phyloP scores from a whole-genome alignment of 2,329 filamentous ascomycete species.

The Cercospora sesami region DNA sequence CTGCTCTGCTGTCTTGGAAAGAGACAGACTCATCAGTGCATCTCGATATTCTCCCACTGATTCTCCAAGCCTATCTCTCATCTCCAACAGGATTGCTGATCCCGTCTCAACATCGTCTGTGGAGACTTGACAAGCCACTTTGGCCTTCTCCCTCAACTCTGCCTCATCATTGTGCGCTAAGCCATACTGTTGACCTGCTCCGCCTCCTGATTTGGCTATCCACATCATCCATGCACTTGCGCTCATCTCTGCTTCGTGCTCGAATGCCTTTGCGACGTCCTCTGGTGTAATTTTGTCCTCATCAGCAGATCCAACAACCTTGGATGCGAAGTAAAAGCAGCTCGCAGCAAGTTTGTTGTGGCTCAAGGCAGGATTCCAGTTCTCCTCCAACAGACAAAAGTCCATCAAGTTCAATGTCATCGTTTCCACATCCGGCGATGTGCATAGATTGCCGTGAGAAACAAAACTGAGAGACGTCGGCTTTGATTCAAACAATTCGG shows the following conservation, averaged over 20 bases:
- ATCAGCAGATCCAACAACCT: background rate
- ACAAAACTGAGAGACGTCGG: conserved; percentile 21
- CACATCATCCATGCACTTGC: conserved; percentile 8
- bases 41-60: conserved; percentile 19
- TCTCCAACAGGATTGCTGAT: conserved; percentile 21
- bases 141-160: background rate
- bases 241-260: conserved; percentile 14
- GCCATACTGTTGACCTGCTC: background rate
- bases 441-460: conserved; percentile 14
- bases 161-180: background rate
- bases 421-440: conserved; percentile 18
- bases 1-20: background rate
- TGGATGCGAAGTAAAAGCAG: conserved; percentile 27
- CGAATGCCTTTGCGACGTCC: conserved; percentile 15
- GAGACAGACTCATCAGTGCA: conserved; percentile 8
- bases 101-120: conserved; percentile 19
- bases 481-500: conserved; percentile 16
- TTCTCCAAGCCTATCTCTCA: conserved; percentile 15
- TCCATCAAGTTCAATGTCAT: conserved; percentile 27
- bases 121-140: conserved; percentile 6
- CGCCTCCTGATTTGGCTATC: background rate
- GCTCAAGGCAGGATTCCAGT: conserved; percentile 23
- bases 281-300: conserved; percentile 13
- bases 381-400: conserved; percentile 21
- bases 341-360: conserved; percentile 22